phyloP scores from a whole-genome alignment of 305 asterid genomes.

The Ilex paraguariensis region DNA sequence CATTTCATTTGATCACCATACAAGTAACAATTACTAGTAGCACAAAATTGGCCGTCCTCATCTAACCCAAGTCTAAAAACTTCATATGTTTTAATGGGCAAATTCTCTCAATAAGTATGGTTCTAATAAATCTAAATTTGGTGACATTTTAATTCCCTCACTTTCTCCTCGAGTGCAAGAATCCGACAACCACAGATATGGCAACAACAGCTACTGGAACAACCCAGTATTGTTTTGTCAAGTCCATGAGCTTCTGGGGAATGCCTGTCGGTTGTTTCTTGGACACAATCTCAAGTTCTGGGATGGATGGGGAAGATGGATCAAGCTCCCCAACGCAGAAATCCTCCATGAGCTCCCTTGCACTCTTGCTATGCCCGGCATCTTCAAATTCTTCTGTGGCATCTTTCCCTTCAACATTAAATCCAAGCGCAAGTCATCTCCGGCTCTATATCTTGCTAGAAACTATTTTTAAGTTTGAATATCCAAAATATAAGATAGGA shows the following conservation, averaged over 20 bases:
- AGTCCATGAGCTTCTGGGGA: conserved; percentile 31
- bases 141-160: conserved; percentile 11
- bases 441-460: not conserved
- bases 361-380: conserved; percentile 83
- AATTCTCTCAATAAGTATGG: conserved; percentile 6
- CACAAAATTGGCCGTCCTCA: conserved; percentile 7
- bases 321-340: conserved; percentile 87
- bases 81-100: not conserved
- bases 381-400: conserved; percentile 93
- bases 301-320: conserved; percentile 40
- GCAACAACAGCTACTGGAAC: conserved; percentile 54
- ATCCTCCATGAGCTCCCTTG: conserved; percentile 70
- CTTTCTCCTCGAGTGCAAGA: conserved; percentile 52
- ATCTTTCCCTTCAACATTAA: conserved; percentile 50
- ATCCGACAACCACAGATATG: conserved; percentile 44
- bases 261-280: conserved; percentile 29
- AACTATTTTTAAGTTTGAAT: not conserved
- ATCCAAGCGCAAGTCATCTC: conserved; percentile 6
- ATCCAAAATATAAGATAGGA: not conserved
- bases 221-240: conserved; percentile 60
- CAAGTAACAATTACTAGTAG: not conserved
- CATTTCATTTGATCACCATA: not conserved
- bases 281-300: conserved; percentile 42
- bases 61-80: not conserved
- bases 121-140: conserved; percentile 5